Evolutionary conservation across 2,329 filamentous ascomycete species (phyloP).

Genomic region (Aspergillus fischeri): DNA sequence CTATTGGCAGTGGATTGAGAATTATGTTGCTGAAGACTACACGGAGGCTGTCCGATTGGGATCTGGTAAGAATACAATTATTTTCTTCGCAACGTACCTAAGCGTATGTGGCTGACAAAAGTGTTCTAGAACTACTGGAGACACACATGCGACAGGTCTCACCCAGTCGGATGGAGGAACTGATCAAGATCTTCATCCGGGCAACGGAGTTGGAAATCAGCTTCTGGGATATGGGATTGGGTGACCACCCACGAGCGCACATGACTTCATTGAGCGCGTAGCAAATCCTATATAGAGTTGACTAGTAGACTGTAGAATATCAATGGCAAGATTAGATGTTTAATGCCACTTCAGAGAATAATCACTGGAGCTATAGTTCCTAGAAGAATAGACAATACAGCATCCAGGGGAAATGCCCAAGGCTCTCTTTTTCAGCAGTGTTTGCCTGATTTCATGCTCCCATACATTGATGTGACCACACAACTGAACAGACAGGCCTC

Average conservation of each 20-base stretch:
- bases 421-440: too few species aligned
- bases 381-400: too few species aligned
- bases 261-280: background rate
- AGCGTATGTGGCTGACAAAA: slow-evolving; percentile 5
- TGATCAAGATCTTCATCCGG: slow-evolving; percentile 79
- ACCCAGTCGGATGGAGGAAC: slow-evolving; percentile 69
- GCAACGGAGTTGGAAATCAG: slow-evolving; percentile 75
- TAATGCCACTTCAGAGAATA: too few species aligned
- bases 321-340: background rate
- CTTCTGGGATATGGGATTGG: slow-evolving; percentile 68
- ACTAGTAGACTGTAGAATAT: background rate
- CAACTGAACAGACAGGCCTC: too few species aligned
- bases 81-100: background rate
- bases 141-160: slow-evolving; percentile 69
- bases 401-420: too few species aligned
- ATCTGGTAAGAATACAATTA: slow-evolving; percentile 50
- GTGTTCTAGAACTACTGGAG: slow-evolving; percentile 64
- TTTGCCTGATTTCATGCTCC: too few species aligned
- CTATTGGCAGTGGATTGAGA: slow-evolving; percentile 90
- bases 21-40: slow-evolving; percentile 81
- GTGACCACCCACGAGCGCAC: slow-evolving; percentile 4
- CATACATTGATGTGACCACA: too few species aligned
- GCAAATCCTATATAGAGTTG: background rate
- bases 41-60: slow-evolving; percentile 65
- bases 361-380: too few species aligned